These are phyloP conservation scores for Tulasnella sp. DNA, from an alignment of 768 basidiomycete genomes.

Conservation along the genomic window DNA sequence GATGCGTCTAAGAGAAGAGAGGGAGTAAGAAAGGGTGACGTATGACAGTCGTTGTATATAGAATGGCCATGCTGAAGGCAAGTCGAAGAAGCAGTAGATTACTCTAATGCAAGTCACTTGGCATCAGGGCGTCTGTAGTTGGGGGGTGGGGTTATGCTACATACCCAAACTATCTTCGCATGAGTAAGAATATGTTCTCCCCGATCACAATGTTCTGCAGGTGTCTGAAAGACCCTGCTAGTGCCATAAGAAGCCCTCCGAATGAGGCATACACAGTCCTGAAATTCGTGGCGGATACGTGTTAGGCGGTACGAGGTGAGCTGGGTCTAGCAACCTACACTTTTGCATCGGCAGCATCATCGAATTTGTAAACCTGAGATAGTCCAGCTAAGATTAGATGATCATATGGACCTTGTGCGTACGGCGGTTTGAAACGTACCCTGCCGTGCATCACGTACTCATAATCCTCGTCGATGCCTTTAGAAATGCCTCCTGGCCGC, in stretches of 20 bases:
- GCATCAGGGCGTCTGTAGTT: no score
- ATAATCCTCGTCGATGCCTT: slow-evolving; percentile 86
- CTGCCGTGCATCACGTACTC: slow-evolving; percentile 99
- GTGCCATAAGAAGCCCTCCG: slow-evolving; percentile 87
- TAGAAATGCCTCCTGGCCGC: slow-evolving; percentile 72
- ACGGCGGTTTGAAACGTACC: slow-evolving; percentile 35
- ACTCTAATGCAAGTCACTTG: no score
- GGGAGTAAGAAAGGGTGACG: background rate
- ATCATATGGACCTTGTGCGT: background rate
- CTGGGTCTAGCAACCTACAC: no score
- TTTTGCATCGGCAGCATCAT: slow-evolving; percentile 62
- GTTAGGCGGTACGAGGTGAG: no score
- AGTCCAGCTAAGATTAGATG: background rate
- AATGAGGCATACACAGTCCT: slow-evolving; percentile 96
- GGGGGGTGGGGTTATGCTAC: no score
- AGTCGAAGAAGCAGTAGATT: no score
- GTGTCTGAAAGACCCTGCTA: slow-evolving; percentile 87
- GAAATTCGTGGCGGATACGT: slow-evolving; percentile 2
- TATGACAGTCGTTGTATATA: background rate
- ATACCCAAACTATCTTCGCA: slow-evolving; percentile 47
- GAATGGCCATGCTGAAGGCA: background rate
- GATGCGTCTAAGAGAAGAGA: background rate
- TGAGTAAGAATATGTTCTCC: slow-evolving; percentile 80
- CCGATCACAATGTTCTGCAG: slow-evolving; percentile 86
- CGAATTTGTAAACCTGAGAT: slow-evolving; percentile 87